phyloP scores from a whole-genome alignment of 2,329 filamentous ascomycete genomes.

The Colletotrichum abscissum region DNA sequence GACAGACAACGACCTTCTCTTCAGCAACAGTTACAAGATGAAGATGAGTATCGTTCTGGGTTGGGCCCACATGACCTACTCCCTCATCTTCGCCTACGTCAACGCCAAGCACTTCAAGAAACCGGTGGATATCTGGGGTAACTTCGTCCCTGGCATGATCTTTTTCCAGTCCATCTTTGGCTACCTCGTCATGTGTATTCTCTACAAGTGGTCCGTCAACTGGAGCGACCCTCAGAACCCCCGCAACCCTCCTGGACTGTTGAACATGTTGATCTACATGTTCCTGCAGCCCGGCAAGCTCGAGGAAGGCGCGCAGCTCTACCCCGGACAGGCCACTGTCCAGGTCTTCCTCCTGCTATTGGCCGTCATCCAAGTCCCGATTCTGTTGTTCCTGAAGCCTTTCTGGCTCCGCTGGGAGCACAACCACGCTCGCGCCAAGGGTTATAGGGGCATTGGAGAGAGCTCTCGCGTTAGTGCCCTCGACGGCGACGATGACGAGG shows the following conservation, averaged over 20 bases:
- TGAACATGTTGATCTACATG: slow-evolving; percentile 99
- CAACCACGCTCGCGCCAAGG: slow-evolving; percentile 86
- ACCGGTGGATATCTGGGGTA: slow-evolving; percentile 95
- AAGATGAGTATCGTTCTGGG: slow-evolving; percentile 98
- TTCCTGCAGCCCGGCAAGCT: slow-evolving; percentile 86
- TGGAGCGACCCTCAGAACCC: slow-evolving; percentile 74
- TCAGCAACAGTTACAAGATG: slow-evolving; percentile 99
- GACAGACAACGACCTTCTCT: slow-evolving; percentile 93
- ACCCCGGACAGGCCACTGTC: slow-evolving; percentile 78
- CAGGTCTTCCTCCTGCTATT: slow-evolving; percentile 84
- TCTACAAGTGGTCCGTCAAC: slow-evolving; percentile 97
- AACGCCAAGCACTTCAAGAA: slow-evolving; percentile 96
- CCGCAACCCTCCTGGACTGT: slow-evolving; percentile 81
- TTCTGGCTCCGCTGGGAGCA: slow-evolving; percentile 95
- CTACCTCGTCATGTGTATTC: slow-evolving; percentile 91
- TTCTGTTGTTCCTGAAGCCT: slow-evolving; percentile 94
- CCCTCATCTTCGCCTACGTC: slow-evolving; percentile 89
- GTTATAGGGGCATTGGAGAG: slow-evolving; percentile 95
- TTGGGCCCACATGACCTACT: slow-evolving; percentile 99
- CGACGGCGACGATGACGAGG: slow-evolving; percentile 85
- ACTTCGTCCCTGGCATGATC: slow-evolving; percentile 98
- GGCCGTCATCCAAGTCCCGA: slow-evolving; percentile 87
- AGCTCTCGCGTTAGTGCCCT: slow-evolving; percentile 87
- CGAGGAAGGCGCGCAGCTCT: slow-evolving; percentile 73
- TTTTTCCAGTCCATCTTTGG: slow-evolving; percentile 99